Evolutionary conservation across 345 rosid species (phyloP).

Genomic region (Linum usitatissimum): DNA sequence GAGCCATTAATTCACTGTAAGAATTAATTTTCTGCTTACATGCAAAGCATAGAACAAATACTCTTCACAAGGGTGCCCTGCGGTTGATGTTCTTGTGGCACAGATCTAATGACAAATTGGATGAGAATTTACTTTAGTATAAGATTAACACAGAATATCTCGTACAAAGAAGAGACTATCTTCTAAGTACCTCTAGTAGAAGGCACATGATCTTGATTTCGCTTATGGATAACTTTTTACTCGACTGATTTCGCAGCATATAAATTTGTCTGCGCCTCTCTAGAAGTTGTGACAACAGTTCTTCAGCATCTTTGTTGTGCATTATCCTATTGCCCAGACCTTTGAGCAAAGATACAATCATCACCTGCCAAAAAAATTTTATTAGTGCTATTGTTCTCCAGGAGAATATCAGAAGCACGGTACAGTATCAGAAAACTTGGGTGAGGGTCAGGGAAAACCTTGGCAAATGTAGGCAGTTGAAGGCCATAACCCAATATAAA

Average conservation of each 20-base stretch:
- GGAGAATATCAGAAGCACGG: neutral
- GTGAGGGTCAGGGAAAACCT: conserved; percentile 34
- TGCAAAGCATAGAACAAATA: conserved; percentile 46
- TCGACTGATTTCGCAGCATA: conserved; percentile 31
- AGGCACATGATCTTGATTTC: conserved; percentile 67
- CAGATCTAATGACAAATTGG: conserved; percentile 44
- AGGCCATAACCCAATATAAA: conserved; percentile 44
- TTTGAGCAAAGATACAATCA: conserved; percentile 59
- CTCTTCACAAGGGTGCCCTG: conserved; percentile 34
- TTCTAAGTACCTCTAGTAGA: conserved; percentile 63
- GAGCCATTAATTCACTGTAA: neutral
- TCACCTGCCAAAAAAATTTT: conserved; percentile 45
- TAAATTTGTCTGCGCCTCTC: conserved; percentile 40
- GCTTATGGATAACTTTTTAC: conserved; percentile 37
- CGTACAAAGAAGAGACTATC: conserved; percentile 1
- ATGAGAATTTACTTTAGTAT: conserved; percentile 12
- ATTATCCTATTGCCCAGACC: conserved; percentile 54
- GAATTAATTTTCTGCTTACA: conserved; percentile 35
- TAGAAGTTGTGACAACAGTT: conserved; percentile 49
- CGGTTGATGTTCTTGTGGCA: conserved; percentile 22
- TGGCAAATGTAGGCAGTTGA: conserved; percentile 53
- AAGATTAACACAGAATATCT: conserved; percentile 7
- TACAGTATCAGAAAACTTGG: neutral
- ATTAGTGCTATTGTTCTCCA: neutral
- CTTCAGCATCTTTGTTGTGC: conserved; percentile 41